These are phyloP conservation scores for Coffea eugenioides DNA, from an alignment of 257 asterid species.

Conservation along the genomic window DNA sequence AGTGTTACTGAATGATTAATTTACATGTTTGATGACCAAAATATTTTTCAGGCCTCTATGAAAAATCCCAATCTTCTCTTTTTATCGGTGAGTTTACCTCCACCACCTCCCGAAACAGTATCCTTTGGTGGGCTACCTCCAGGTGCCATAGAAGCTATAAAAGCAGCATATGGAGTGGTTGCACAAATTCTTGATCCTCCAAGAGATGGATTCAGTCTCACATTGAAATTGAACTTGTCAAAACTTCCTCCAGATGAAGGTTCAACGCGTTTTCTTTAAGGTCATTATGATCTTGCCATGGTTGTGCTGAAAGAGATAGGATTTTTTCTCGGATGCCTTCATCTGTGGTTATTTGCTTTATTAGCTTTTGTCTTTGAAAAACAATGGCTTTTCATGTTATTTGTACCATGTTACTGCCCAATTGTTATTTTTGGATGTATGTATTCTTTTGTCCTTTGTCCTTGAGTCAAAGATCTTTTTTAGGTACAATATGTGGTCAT, in stretches of 20 bases:
- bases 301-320: slow-evolving; percentile 30
- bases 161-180: slow-evolving; percentile 74
- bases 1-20: background rate
- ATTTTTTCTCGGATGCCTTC: slow-evolving; percentile 13
- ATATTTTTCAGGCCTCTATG: slow-evolving; percentile 59
- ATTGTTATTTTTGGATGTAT: background rate
- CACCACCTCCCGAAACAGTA: slow-evolving; percentile 87
- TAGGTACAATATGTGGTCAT: background rate
- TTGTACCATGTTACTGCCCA: background rate
- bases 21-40: slow-evolving; percentile 13
- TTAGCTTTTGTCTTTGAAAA: background rate
- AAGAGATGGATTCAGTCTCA: slow-evolving; percentile 92
- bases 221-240: slow-evolving; percentile 83
- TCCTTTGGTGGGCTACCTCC: slow-evolving; percentile 86
- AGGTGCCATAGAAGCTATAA: slow-evolving; percentile 91
- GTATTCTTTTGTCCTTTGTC: background rate
- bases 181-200: slow-evolving; percentile 98
- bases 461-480: background rate
- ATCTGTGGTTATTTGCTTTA: background rate
- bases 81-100: slow-evolving; percentile 71
- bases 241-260: slow-evolving; percentile 98
- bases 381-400: background rate
- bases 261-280: slow-evolving; percentile 69
- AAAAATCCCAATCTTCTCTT: slow-evolving; percentile 76
- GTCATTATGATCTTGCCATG: slow-evolving; percentile 51